Base-by-base conservation (phyloP, 225 moss, liverwort and hornwort species). In the Rhytidiadelphus loreus region DNA sequence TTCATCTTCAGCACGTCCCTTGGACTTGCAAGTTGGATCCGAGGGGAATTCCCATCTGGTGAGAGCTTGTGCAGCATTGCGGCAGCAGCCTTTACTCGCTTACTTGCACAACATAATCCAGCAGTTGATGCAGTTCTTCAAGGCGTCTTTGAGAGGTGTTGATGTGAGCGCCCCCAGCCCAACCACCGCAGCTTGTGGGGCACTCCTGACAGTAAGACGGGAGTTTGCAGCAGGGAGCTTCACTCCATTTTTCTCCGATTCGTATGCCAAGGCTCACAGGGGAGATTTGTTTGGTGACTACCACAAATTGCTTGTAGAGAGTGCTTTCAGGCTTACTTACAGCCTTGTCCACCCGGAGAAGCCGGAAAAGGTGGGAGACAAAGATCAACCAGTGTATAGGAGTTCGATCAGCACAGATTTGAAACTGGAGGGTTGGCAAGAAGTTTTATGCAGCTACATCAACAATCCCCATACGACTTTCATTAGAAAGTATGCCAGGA, bases 181-280 rank as follows among this genome's bases (percentile, higher is more conserved):
- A 87, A 92, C 92, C 35, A 91, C 95, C 56, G 91, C 97, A 90
- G 99, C 96, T 84, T 99, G 99, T 94, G 99, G 99, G 58, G 96
- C 99, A 61, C 95, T 97, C 86, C 86, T 99, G 90, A 94, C 93
- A 72, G 96, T 95, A 30, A 93, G 99, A 89, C 95, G 96, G 83
- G 97, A 99, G 90, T 99, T 99, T 86, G 99, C 99, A 75, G 97
- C 99, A 55, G 99, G 99, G 86, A 99, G 99, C 81, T 99, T 97
- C 90, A 93, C 96, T 78, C 99, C 99, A 28, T 99, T 97, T 89
- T 99, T 99, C 89, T 96, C 99, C 25, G 99, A 99, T 83, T 97
- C 97, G 10, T 97, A 96, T 89, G 99, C 99, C 21, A 99, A 99
- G 88, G 96, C 93, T 57, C 99, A 99, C 84, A 94, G 96, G 80